Evolutionary conservation across 164 flowering plant species (phyloP).

Genomic region (Stephania yunnanensis): DNA sequence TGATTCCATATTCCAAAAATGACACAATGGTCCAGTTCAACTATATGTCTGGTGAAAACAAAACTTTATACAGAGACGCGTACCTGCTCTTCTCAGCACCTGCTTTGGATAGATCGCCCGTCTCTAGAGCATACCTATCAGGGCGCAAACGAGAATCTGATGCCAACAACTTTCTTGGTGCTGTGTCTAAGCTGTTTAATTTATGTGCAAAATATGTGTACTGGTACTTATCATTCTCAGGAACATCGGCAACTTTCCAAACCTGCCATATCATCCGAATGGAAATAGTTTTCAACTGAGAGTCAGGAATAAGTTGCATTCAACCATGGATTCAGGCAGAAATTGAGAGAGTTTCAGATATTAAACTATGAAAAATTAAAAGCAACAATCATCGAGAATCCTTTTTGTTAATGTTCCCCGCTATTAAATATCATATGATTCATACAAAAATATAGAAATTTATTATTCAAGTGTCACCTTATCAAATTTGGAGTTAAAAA

Average conservation of each 20-base stretch:
- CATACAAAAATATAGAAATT: no score
- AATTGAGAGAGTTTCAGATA: neutral
- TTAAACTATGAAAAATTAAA: no score
- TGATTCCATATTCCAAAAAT: neutral
- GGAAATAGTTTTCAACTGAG: neutral
- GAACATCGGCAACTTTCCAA: conserved; percentile 65
- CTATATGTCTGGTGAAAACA: neutral
- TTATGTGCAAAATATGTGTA: conserved; percentile 82
- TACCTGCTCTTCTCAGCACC: conserved; percentile 84
- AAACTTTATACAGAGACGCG: conserved; percentile 12
- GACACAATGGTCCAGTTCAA: neutral
- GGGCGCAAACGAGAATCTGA: conserved; percentile 91
- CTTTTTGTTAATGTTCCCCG: no score
- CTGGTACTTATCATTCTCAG: conserved; percentile 67
- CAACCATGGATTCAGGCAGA: neutral
- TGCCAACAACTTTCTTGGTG: conserved; percentile 73
- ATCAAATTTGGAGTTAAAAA: no score
- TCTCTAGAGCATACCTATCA: conserved; percentile 79
- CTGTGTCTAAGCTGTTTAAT: conserved; percentile 78
- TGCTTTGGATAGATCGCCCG: conserved; percentile 67
- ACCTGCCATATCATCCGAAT: conserved; percentile 34
- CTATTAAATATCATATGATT: no score
- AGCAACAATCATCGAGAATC: no score
- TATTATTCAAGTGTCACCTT: no score
- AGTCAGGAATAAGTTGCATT: neutral